Evolutionary conservation across 177 flowering plant species (phyloP).

Genomic region (Vitis hybrid): DNA sequence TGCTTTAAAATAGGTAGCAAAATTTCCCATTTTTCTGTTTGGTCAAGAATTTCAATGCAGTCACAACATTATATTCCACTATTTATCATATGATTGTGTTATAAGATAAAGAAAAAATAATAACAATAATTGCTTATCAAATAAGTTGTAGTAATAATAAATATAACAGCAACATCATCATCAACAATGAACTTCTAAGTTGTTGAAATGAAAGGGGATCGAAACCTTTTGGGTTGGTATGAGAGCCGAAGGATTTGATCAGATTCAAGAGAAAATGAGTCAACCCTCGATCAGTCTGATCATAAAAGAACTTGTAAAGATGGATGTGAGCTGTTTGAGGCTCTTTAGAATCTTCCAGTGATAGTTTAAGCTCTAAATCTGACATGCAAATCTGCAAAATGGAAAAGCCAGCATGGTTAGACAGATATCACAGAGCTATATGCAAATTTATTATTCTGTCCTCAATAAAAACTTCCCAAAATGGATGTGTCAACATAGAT

Average conservation of each 20-base stretch:
- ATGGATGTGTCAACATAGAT: background rate
- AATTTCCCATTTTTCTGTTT: too few relatives aligned
- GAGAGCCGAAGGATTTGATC: conserved; percentile 65
- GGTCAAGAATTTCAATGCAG: background rate
- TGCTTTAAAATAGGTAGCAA: too few relatives aligned
- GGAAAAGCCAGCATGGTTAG: background rate
- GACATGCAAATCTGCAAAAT: conserved; percentile 73
- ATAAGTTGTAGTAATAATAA: background rate
- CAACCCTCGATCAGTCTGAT: conserved; percentile 96
- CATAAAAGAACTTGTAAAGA: conserved; percentile 94
- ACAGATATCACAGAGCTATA: too few relatives aligned
- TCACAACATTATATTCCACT: background rate
- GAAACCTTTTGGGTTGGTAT: conserved; percentile 83
- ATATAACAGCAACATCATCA: background rate
- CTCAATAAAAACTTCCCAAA: too few relatives aligned
- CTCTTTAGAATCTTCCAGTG: conserved; percentile 73
- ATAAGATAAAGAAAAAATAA: background rate
- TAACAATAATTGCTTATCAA: background rate
- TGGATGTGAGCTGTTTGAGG: conserved; percentile 82
- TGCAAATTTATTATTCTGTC: too few relatives aligned
- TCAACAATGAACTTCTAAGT: background rate
- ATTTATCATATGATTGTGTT: background rate
- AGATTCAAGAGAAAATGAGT: conserved; percentile 75
- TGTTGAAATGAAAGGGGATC: background rate
- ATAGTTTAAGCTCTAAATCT: conserved; percentile 74